A percentile compares a stretch with the other conserved stretches of the same genome.
phyloP scores from a whole-genome alignment of 345 rosid genomes.

The Aurinia saxatilis region DNA sequence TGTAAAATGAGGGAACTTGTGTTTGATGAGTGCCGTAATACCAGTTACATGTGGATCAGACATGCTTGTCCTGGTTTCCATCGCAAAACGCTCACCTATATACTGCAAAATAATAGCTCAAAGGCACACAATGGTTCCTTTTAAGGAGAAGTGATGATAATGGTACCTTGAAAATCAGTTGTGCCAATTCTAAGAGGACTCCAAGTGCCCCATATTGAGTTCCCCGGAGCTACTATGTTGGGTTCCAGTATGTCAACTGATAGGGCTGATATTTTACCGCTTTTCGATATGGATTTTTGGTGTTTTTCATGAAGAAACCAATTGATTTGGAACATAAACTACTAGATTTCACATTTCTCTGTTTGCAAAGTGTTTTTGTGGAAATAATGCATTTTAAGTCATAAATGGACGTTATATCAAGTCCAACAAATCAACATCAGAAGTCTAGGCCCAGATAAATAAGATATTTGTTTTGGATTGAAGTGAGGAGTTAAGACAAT shows the following conservation, averaged over 20 bases:
- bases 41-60: constrained; percentile 98
- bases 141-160: background rate
- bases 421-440: too few species aligned
- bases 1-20: constrained; percentile 69
- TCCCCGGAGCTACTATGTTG: constrained; percentile 86
- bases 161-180: constrained; percentile 69
- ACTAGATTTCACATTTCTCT: too few species aligned
- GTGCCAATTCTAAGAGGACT: constrained; percentile 79
- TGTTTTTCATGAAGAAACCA: too few species aligned
- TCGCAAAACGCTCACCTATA: constrained; percentile 84
- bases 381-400: too few species aligned
- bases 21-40: constrained; percentile 78
- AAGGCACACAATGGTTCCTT: background rate
- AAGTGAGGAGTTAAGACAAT: too few species aligned
- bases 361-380: too few species aligned
- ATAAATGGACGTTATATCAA: too few species aligned
- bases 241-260: constrained; percentile 92
- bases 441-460: too few species aligned
- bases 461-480: too few species aligned
- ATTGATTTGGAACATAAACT: too few species aligned
- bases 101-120: background rate
- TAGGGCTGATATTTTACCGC: too few species aligned
- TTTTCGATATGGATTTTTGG: too few species aligned
- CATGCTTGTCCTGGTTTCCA: constrained; percentile 98
- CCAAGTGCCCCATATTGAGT: constrained; percentile 98